These are phyloP conservation scores for Bombardia bombarda DNA, from an alignment of 495 filamentous ascomycete species.

Conservation along the genomic window DNA sequence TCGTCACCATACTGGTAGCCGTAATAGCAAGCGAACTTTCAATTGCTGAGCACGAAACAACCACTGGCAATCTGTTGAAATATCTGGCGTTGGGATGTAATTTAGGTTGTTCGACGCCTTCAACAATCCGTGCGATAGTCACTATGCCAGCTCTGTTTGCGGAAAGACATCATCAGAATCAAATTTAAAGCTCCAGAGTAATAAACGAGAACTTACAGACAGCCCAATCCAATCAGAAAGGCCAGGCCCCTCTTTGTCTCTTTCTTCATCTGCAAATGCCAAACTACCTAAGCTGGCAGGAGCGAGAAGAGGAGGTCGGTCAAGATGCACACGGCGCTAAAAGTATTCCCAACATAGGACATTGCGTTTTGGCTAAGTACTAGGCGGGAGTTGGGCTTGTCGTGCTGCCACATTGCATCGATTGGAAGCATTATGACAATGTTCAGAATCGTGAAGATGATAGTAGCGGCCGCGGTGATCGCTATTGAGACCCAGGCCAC, in stretches of 20 bases:
- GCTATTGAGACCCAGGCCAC: neutral
- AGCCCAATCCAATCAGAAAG: neutral
- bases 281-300: neutral
- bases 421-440: too few relatives aligned
- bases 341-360: neutral
- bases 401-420: neutral
- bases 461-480: neutral
- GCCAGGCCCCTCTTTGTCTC: neutral
- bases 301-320: neutral
- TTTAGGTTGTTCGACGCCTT: too few relatives aligned
- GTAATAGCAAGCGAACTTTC: too few relatives aligned
- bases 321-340: neutral
- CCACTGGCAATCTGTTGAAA: too few relatives aligned
- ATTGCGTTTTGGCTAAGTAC: neutral
- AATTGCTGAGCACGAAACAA: too few relatives aligned
- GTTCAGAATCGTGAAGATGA: neutral
- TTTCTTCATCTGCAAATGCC: neutral
- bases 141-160: too few relatives aligned
- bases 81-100: too few relatives aligned
- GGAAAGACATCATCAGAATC: too few relatives aligned
- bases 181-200: too few relatives aligned
- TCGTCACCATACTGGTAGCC: too few relatives aligned
- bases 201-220: neutral
- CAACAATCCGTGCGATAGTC: too few relatives aligned
- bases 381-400: neutral